These are phyloP conservation scores for Claviceps arundinis DNA, from an alignment of 2,329 filamentous ascomycete species.

Conservation along the genomic window DNA sequence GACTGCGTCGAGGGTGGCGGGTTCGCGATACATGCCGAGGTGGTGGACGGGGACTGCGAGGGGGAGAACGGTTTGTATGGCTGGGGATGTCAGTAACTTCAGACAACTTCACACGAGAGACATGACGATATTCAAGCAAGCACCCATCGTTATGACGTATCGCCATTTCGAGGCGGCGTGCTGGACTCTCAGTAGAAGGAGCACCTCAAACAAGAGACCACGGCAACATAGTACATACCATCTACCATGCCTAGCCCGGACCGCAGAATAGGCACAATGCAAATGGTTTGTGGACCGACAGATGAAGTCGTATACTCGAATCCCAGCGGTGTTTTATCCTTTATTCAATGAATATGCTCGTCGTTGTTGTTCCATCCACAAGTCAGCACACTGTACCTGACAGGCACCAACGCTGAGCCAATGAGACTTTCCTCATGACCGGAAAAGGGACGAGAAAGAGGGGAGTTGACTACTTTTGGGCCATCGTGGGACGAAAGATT, in stretches of 20 bases:
- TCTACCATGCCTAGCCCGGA: conserved; percentile 88
- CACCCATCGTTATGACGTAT: no score
- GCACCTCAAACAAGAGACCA: neutral
- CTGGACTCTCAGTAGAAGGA: neutral
- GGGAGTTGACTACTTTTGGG: conserved; percentile 44
- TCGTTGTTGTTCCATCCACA: neutral
- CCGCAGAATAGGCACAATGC: conserved; percentile 81
- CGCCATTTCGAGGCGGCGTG: no score
- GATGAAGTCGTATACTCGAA: conserved; percentile 57
- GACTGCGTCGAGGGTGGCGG: conserved; percentile 72
- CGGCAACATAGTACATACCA: conserved; percentile 29
- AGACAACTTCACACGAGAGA: no score
- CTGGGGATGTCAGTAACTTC: conserved; percentile 23
- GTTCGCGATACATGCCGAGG: conserved; percentile 87
- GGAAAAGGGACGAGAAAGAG: neutral
- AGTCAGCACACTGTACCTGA: neutral
- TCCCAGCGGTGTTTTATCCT: conserved; percentile 70
- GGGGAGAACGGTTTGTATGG: conserved; percentile 73
- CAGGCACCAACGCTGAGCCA: neutral
- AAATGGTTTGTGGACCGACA: conserved; percentile 54
- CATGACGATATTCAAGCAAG: no score
- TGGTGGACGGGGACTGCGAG: conserved; percentile 74
- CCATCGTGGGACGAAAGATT: conserved; percentile 43
- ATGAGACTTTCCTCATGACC: no score
- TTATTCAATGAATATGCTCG: neutral